Evolutionary conservation across 805 yeast genomes (phyloP).

Genomic region (Candida loeiensis): DNA sequence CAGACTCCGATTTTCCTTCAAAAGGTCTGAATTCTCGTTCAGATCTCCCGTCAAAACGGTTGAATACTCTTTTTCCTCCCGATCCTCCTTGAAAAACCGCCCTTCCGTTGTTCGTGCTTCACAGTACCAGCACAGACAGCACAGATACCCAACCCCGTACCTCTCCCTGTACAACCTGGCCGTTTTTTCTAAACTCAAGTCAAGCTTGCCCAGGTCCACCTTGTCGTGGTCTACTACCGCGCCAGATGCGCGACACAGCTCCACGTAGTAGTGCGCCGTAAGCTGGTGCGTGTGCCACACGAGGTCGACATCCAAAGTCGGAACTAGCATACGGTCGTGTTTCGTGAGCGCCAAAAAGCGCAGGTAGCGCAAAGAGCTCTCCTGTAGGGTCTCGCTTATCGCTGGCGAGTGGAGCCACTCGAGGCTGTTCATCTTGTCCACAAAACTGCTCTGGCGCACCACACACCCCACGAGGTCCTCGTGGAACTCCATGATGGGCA

Average conservation of each 20-base stretch:
- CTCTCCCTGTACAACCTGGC: constrained; percentile 9
- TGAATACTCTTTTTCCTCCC: not conserved
- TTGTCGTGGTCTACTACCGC: constrained; percentile 10
- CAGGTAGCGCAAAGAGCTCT: constrained; percentile 17
- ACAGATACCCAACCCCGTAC: constrained; percentile 11
- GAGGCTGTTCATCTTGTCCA: constrained; percentile 17
- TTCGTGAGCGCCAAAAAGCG: constrained; percentile 13
- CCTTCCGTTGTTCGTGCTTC: not conserved
- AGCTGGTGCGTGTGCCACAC: constrained; percentile 30
- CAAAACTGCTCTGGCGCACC: constrained; percentile 21
- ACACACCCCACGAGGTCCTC: constrained; percentile 28
- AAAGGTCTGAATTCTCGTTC: too few species aligned
- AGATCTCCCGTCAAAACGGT: not conserved
- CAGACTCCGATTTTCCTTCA: too few species aligned
- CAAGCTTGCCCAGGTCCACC: constrained; percentile 7
- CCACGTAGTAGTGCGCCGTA: constrained; percentile 14
- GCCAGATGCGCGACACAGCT: constrained; percentile 14
- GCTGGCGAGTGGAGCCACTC: constrained; percentile 18
- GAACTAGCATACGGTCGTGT: constrained; percentile 15
- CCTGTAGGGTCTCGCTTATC: constrained; percentile 12
- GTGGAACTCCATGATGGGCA: constrained; percentile 5
- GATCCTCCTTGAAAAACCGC: constrained; percentile 1
- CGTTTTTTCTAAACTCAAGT: constrained; percentile 10
- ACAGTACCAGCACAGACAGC: constrained; percentile 14
- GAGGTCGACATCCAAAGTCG: constrained; percentile 27